Evolutionary conservation across 768 basidiomycete species (phyloP).

Genomic region (Leccinum imitatum): DNA sequence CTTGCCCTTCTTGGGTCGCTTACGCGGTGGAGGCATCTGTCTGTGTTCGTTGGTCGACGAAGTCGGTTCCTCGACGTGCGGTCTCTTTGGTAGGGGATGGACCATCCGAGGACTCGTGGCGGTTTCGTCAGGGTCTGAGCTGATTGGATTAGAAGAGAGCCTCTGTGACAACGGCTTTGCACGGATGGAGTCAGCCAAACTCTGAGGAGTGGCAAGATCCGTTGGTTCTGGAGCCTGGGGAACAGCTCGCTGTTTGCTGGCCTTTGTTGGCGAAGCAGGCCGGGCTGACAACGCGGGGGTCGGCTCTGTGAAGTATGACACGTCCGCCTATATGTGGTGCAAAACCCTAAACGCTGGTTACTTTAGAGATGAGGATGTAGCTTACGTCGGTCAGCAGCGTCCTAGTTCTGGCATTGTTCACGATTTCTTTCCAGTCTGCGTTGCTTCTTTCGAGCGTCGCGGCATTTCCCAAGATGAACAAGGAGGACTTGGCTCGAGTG

Average conservation of each 20-base stretch:
- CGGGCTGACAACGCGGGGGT: constrained; percentile 13
- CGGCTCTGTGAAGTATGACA: constrained; percentile 39
- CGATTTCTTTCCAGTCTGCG: constrained; percentile 72
- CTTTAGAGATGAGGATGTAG: neutral
- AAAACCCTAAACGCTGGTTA: neutral
- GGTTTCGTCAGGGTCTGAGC: constrained; percentile 1
- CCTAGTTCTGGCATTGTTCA: constrained; percentile 71
- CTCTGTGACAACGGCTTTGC: constrained; percentile 23
- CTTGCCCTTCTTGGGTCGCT: constrained; percentile 36
- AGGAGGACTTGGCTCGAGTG: constrained; percentile 91
- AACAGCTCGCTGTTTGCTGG: constrained; percentile 22
- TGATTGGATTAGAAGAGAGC: neutral
- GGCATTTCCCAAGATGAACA: constrained; percentile 91
- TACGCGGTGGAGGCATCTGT: constrained; percentile 29
- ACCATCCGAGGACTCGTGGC: neutral
- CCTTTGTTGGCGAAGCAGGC: constrained; percentile 22
- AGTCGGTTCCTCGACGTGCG: constrained; percentile 17
- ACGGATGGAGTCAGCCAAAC: constrained; percentile 31
- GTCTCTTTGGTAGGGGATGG: constrained; percentile 20
- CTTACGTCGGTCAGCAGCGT: constrained; percentile 62
- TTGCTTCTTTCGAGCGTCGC: constrained; percentile 88
- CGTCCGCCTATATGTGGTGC: constrained; percentile 30
- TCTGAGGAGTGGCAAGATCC: constrained; percentile 41
- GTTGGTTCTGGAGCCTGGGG: constrained; percentile 26
- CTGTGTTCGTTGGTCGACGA: constrained; percentile 21